Evolutionary conservation across 345 rosid genomes (phyloP), one percentile per base, ranked within the genome.

Genomic region (Linum usitatissimum): DNA sequence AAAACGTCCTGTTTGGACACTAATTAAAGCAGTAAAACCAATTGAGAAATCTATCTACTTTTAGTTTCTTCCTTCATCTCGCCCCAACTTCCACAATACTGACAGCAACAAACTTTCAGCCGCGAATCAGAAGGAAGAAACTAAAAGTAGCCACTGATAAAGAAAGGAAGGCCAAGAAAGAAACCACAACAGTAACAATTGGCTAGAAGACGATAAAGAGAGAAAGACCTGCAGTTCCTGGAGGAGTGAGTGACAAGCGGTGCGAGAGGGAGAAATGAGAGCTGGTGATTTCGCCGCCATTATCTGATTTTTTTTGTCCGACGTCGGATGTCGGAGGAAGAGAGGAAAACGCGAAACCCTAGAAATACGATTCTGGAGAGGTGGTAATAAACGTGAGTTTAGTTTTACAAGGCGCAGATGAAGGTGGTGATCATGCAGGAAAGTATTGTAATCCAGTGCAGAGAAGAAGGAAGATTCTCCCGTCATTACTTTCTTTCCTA

Each of bases 181-280:
- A 23, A 0, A 59, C 4, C 53, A 3, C 51, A 60, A 65, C 15
- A 28, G 34, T 3, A 2, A 2, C 18, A 15, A 15, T 55, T 18
- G 20, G 45, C 1, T 12, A 34, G 20, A 56, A 48, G 18, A 0
- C 28, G 28, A 23, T 23, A 23, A 5, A 17, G 53, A 18, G 59
- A 55, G 60, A 7, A 14, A 71, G 21, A 92, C 98, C 96, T 89
- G 88, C 55, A 89, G 63, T 64, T 92, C 95, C 18, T 66, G 78
- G 18, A 85, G 95, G 68, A 89, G 98, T 64, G 95, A 84, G 61
- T 78, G 83, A 75, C 96, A 92, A 40, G 93, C 80, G 62, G 93
- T 88, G 60, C 61, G 76, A 4, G 78, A 20, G 5, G 14, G 74
- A 39, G 79, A 57, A 8, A 59, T 30, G 53, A 23, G 21, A 42